phyloP scores from a whole-genome alignment of 768 basidiomycete species.

The Suillus plorans region DNA sequence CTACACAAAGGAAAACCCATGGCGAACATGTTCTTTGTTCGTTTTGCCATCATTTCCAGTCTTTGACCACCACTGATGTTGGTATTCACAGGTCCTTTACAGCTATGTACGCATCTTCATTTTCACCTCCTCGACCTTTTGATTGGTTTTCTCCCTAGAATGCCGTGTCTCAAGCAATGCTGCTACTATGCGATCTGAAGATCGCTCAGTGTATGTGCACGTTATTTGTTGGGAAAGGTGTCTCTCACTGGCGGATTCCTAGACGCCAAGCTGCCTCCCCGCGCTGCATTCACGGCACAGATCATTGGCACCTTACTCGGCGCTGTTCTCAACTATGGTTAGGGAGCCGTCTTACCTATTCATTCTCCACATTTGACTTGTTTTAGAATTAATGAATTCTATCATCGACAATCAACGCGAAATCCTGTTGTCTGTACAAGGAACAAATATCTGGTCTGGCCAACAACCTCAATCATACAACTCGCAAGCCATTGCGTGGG shows the following conservation, averaged over 20 bases:
- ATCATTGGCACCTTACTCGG: conserved; percentile 56
- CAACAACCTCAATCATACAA: conserved; percentile 31
- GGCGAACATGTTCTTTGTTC: conserved; percentile 43
- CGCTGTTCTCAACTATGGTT: conserved; percentile 45
- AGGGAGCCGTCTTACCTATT: not conserved
- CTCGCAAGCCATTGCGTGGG: conserved; percentile 38
- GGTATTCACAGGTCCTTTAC: conserved; percentile 38
- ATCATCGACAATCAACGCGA: conserved; percentile 52
- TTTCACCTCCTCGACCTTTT: not conserved
- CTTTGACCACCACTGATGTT: conserved; percentile 35
- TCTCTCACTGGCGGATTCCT: conserved; percentile 37
- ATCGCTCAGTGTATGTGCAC: conserved; percentile 25
- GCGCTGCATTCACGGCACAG: conserved; percentile 63
- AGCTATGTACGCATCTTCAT: conserved; percentile 28
- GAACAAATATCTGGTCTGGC: conserved; percentile 41
- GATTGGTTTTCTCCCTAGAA: not conserved
- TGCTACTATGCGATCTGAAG: conserved; percentile 59
- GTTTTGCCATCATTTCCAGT: not conserved
- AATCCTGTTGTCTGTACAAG: conserved; percentile 53
- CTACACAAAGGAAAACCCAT: conserved; percentile 36
- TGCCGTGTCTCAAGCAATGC: conserved; percentile 38
- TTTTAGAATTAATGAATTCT: conserved; percentile 56
- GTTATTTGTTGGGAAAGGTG: not conserved
- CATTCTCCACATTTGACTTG: not conserved
- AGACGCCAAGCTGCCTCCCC: conserved; percentile 59